Evolutionary conservation across 441 rosid species (phyloP).

Genomic region (Arabidopsis lyrata): DNA sequence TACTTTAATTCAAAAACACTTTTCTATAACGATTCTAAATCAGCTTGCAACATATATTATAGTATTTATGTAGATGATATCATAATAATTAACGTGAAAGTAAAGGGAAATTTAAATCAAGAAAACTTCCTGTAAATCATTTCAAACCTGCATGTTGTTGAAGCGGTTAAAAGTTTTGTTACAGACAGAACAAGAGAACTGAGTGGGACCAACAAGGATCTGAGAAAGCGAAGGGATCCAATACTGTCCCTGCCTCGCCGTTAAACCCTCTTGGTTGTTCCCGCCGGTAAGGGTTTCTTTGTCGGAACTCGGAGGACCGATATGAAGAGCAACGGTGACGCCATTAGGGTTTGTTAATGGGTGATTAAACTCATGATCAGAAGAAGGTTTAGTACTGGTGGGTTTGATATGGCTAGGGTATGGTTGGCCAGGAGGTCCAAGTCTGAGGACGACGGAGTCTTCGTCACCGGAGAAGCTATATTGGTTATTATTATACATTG

Average conservation of each 20-base stretch:
- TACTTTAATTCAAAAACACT: neutral
- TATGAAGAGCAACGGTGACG: conserved; percentile 75
- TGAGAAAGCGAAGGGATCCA: conserved; percentile 91
- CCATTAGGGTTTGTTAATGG: conserved; percentile 44
- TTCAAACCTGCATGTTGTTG: conserved; percentile 88
- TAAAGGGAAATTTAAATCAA: neutral
- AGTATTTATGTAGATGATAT: neutral
- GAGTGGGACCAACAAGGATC: conserved; percentile 89
- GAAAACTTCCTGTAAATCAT: conserved; percentile 16
- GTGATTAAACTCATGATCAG: conserved; percentile 19
- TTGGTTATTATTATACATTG: conserved; percentile 34
- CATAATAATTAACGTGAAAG: neutral
- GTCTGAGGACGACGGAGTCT: conserved; percentile 73
- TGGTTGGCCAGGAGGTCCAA: conserved; percentile 74
- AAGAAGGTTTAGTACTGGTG: conserved; percentile 40
- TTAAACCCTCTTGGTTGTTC: conserved; percentile 44
- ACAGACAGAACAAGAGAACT: conserved; percentile 90
- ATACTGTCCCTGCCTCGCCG: conserved; percentile 65
- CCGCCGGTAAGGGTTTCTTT: conserved; percentile 38
- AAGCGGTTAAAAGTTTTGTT: conserved; percentile 84
- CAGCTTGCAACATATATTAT: conserved; percentile 6
- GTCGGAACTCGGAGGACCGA: conserved; percentile 55
- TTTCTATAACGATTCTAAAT: neutral
- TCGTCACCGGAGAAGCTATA: conserved; percentile 51
- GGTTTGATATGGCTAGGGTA: conserved; percentile 44